Conservation (phyloP, 2,329 filamentous ascomycete genomes). For the Epichloe baconii region DNA sequence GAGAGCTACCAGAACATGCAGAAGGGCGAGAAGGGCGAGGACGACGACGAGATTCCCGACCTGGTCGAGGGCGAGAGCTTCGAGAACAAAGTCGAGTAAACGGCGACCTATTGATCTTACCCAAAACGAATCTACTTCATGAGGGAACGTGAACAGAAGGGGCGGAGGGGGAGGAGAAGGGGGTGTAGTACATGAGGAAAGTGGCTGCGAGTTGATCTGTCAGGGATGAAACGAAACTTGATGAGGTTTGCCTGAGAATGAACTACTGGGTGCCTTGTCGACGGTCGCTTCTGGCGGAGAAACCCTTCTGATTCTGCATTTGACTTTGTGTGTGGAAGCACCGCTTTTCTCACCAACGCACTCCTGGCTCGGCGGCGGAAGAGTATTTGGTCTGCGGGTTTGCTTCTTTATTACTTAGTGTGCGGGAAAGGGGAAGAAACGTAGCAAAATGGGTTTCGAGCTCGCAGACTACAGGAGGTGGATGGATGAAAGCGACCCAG, state of each 20-base stretch:
- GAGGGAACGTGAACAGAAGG: conserved; percentile 3
- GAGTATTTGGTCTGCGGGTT: background rate
- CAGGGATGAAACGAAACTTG: conserved; percentile 2
- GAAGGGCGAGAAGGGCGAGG: conserved; percentile 74
- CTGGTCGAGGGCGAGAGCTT: conserved; percentile 97
- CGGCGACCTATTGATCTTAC: background rate
- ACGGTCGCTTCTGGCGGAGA: background rate
- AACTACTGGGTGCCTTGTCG: background rate
- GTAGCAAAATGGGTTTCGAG: conserved; percentile 11
- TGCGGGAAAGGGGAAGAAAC: background rate
- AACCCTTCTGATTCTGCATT: background rate
- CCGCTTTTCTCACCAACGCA: background rate
- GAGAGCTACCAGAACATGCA: conserved; percentile 99
- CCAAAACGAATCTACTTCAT: conserved; percentile 5
- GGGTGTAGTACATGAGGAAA: conserved; percentile 3
- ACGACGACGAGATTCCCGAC: conserved; percentile 95
- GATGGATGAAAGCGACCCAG: conserved; percentile 11
- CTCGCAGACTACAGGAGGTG: conserved; percentile 15
- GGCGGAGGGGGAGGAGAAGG: background rate
- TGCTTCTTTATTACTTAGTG: background rate
- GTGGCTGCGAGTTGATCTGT: background rate
- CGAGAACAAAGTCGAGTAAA: conserved; percentile 91
- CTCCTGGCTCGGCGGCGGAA: background rate
- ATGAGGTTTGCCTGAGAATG: conserved; percentile 1
- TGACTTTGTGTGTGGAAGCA: background rate